Evolutionary conservation across 768 basidiomycete species (phyloP).

Genomic region (Agaricus sinodeliciosus): DNA sequence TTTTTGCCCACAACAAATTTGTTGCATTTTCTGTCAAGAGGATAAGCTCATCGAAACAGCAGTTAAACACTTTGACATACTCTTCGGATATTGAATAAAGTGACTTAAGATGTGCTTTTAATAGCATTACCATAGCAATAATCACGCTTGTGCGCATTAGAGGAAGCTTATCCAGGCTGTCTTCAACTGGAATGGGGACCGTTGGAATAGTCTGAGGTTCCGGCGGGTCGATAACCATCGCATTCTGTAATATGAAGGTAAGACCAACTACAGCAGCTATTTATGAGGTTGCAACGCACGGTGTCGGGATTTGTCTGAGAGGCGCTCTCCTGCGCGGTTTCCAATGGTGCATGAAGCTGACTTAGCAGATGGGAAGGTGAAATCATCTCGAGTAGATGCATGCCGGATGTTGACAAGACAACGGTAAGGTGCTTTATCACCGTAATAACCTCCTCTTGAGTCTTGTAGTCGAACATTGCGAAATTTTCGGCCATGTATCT

Average conservation of each 20-base stretch:
- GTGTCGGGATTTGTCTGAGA: constrained; percentile 12
- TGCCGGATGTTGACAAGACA: constrained; percentile 71
- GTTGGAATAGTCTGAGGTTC: background rate
- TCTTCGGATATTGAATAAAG: constrained; percentile 88
- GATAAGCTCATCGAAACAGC: background rate
- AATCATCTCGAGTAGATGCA: constrained; percentile 70
- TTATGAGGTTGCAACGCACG: constrained; percentile 9
- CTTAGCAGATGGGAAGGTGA: constrained; percentile 67
- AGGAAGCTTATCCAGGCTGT: constrained; percentile 17
- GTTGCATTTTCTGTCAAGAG: constrained; percentile 69
- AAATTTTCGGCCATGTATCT: constrained; percentile 97
- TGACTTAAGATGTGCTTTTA: constrained; percentile 80
- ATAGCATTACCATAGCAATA: constrained; percentile 78
- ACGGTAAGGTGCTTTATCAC: constrained; percentile 76
- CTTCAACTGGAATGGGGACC: background rate
- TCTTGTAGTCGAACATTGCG: constrained; percentile 88
- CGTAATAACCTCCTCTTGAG: constrained; percentile 85
- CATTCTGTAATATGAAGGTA: constrained; percentile 9
- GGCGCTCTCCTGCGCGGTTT: constrained; percentile 5
- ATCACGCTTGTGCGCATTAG: constrained; percentile 67
- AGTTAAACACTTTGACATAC: constrained; percentile 30
- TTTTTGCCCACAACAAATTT: constrained; percentile 90
- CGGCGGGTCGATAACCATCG: constrained; percentile 14
- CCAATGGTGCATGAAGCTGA: constrained; percentile 40
- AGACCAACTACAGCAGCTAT: background rate